Base-by-base conservation (phyloP, 2,329 filamentous ascomycete genomes). In the Botrytis sinoallii region DNA sequence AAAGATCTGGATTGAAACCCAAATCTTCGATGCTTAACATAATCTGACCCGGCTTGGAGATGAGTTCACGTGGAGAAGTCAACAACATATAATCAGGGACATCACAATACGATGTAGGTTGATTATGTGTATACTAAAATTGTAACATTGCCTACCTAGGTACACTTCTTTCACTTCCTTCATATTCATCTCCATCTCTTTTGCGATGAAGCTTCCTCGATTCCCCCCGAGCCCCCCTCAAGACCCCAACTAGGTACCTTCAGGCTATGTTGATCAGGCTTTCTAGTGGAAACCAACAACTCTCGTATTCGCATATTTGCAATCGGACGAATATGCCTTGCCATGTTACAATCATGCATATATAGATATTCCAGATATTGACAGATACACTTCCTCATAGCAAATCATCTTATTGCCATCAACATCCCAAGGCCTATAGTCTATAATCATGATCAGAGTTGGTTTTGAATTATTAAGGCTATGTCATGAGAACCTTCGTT, bases 231-330 rank as follows among this genome's bases (percentile, higher is more conserved):
- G n/a, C n/a, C n/a, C 32, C 32, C 40, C 22, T 65, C 40, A 29
- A 29, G n/a, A 18, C 4, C 42, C 32, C n/a, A 46, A 44, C 22
- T 10, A n/a, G n/a, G n/a, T n/a, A 64, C 42, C n/a, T 5, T 16
- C 40, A 35, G 63, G 38, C 40, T 65, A 18, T 57, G 29, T 46
- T 65, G 40, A 29, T 65, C 29, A 46, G 40, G 40, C 40, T 65
- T 65, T 65, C 63, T 22, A 65, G 40, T 65, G 63, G 40, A 65
- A 65, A 65, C 40, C n/a, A 65, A 65, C 63, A 65, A 14, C 40
- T 44, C n/a, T 46, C 63, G 63, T 65, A 65, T 65, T 65, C 63
- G 63, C 46, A 65, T 65, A 12, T 42, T 25, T 22, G 42, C 63
- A 32, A 25, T 16, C 4, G 18, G 4, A 32, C 29, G 61, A 46